Evolutionary conservation across 768 basidiomycete genomes (phyloP).

Genomic region (Hebeloma cylindrosporum): DNA sequence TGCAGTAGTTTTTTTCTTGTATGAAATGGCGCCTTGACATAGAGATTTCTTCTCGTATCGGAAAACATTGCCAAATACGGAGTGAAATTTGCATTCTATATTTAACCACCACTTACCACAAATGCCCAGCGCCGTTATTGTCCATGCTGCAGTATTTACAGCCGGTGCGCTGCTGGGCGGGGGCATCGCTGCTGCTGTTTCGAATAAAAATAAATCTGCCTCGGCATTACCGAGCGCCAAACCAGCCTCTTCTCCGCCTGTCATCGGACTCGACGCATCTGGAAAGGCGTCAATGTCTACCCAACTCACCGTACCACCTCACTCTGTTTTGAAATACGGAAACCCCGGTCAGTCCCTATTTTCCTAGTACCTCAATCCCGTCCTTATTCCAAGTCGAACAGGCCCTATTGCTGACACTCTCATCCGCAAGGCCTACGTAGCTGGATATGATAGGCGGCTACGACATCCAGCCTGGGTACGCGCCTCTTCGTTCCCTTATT

Average conservation of each 20-base stretch:
- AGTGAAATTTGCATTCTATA: no score
- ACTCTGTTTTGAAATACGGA: conserved; percentile 66
- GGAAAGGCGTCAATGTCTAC: conserved; percentile 46
- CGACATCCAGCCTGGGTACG: conserved; percentile 93
- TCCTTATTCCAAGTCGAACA: conserved; percentile 33
- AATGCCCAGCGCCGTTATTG: conserved; percentile 40
- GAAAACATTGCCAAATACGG: conserved; percentile 17
- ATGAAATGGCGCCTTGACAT: conserved; percentile 10
- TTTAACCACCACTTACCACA: no score
- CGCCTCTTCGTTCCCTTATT: neutral
- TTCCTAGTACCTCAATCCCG: neutral
- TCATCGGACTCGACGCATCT: conserved; percentile 46
- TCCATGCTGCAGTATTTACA: conserved; percentile 76
- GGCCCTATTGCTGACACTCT: conserved; percentile 84
- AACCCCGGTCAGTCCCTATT: conserved; percentile 64
- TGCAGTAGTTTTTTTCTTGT: conserved; percentile 19
- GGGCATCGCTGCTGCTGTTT: conserved; percentile 57
- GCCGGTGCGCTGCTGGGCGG: conserved; percentile 83
- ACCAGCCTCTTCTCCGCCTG: conserved; percentile 31
- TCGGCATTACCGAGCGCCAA: conserved; percentile 13
- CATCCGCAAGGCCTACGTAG: conserved; percentile 79
- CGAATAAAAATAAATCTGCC: conserved; percentile 28
- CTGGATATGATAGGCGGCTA: conserved; percentile 87
- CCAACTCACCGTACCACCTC: conserved; percentile 27
- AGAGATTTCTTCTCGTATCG: conserved; percentile 1